phyloP scores from a whole-genome alignment of 768 basidiomycete species.

The Plicaturopsis crispa region DNA sequence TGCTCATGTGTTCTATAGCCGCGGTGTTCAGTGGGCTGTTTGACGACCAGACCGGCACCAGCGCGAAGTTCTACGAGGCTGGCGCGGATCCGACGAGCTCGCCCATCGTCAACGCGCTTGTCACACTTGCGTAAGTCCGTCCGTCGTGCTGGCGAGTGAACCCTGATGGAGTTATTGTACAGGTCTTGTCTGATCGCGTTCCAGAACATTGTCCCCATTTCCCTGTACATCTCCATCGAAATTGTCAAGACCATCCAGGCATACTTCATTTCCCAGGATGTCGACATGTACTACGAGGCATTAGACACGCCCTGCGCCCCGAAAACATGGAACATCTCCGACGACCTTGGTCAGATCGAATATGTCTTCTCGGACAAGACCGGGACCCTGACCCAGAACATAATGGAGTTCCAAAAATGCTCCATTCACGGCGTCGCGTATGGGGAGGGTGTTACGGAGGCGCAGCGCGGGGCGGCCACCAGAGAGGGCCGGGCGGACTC shows the following conservation, averaged over 20 bases:
- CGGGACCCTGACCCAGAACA: slow-evolving; percentile 94
- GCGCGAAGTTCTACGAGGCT: slow-evolving; percentile 64
- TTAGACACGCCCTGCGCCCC: slow-evolving; percentile 87
- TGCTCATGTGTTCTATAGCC: slow-evolving; percentile 67
- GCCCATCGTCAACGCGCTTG: slow-evolving; percentile 62
- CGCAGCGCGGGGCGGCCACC: slow-evolving; percentile 85
- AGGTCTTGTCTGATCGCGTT: slow-evolving; percentile 93
- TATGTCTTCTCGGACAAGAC: slow-evolving; percentile 94
- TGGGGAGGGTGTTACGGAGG: slow-evolving; percentile 94
- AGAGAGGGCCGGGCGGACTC: slow-evolving; percentile 66
- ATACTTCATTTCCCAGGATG: slow-evolving; percentile 91
- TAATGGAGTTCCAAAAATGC: slow-evolving; percentile 98
- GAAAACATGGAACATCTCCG: slow-evolving; percentile 98
- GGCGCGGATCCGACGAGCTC: slow-evolving; percentile 57
- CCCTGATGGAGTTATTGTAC: slow-evolving; percentile 1
- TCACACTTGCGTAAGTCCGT: slow-evolving; percentile 81
- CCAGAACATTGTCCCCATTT: slow-evolving; percentile 96
- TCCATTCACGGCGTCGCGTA: slow-evolving; percentile 79
- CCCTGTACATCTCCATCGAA: slow-evolving; percentile 95
- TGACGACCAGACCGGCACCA: slow-evolving; percentile 53
- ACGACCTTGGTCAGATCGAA: slow-evolving; percentile 98
- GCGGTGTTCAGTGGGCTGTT: slow-evolving; percentile 73
- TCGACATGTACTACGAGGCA: slow-evolving; percentile 92
- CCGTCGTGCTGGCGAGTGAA: neutral
- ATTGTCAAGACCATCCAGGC: slow-evolving; percentile 98